These are phyloP conservation scores for Silybum marianum DNA, from an alignment of 129 eudicot species.

Conservation along the genomic window DNA sequence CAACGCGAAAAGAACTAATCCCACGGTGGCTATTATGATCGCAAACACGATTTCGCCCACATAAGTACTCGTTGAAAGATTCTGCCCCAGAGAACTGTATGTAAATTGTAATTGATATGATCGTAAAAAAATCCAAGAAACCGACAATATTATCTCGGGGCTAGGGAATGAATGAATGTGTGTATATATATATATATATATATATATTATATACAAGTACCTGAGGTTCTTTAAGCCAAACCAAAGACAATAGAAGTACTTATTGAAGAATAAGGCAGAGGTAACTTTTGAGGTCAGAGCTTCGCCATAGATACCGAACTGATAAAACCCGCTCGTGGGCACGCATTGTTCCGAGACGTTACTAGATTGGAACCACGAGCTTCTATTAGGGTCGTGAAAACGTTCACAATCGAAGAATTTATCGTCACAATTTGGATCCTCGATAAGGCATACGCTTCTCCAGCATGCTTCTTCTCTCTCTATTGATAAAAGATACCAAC, in stretches of 20 bases:
- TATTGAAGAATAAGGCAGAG: slow-evolving; percentile 60
- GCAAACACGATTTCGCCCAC: slow-evolving; percentile 78
- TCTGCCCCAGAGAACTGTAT: slow-evolving; percentile 80
- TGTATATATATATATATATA: too few relatives aligned
- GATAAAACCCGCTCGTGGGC: slow-evolving; percentile 51
- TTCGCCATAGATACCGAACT: slow-evolving; percentile 84
- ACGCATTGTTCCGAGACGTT: slow-evolving; percentile 63
- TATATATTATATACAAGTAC: slow-evolving; percentile 32
- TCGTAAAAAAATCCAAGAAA: neutral
- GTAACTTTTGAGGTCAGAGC: slow-evolving; percentile 70
- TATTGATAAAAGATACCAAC: slow-evolving; percentile 82
- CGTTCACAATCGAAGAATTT: slow-evolving; percentile 69
- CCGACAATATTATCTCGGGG: neutral
- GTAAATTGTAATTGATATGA: neutral
- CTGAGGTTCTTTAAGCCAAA: slow-evolving; percentile 89
- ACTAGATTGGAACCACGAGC: slow-evolving; percentile 60
- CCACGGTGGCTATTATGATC: slow-evolving; percentile 65
- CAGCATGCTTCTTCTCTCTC: slow-evolving; percentile 97
- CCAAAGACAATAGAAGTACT: slow-evolving; percentile 94
- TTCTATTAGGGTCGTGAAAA: slow-evolving; percentile 34
- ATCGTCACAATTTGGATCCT: slow-evolving; percentile 46
- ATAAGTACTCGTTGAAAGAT: slow-evolving; percentile 64
- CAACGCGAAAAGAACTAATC: slow-evolving; percentile 84
- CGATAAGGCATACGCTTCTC: slow-evolving; percentile 59
- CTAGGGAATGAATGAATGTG: neutral